Percentiles rank a stretch among this genome's conserved stretches.
Evolutionary conservation across 75 land plant genomes (phyloP).

Genomic region (Adiantum capillusveneris): DNA sequence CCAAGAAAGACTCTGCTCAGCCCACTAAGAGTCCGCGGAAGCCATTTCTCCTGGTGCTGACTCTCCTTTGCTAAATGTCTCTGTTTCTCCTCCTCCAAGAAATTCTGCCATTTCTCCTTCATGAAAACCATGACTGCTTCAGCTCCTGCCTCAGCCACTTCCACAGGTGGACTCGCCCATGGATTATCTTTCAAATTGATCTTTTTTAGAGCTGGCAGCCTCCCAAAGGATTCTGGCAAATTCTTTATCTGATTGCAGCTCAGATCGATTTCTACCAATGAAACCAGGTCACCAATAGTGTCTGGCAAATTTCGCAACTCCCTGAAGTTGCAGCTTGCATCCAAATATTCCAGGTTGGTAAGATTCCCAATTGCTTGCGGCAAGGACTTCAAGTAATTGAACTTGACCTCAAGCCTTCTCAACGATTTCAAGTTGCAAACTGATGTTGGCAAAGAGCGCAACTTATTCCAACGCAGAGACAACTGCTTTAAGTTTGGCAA

Average conservation of each 20-base stretch:
- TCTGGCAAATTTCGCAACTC: slow-evolving; percentile 63
- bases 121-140: slow-evolving; percentile 60
- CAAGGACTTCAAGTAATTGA: slow-evolving; percentile 69
- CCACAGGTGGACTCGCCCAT: slow-evolving; percentile 53
- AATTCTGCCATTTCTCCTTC: slow-evolving; percentile 43
- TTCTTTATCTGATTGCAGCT: slow-evolving; percentile 87
- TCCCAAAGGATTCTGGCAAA: slow-evolving; percentile 72
- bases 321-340: slow-evolving; percentile 78
- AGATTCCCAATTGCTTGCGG: slow-evolving; percentile 69
- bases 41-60: too few species aligned
- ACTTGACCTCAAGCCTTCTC: slow-evolving; percentile 62
- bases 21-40: too few species aligned
- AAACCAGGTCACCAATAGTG: slow-evolving; percentile 61
- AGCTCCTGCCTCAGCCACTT: slow-evolving; percentile 46
- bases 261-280: slow-evolving; percentile 66
- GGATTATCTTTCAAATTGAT: slow-evolving; percentile 80
- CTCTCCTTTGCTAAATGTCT: too few species aligned
- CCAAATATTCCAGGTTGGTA: slow-evolving; percentile 52
- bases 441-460: slow-evolving; percentile 71
- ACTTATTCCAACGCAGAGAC: slow-evolving; percentile 54
- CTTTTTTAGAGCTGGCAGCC: slow-evolving; percentile 48
- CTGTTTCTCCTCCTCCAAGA: too few species aligned
- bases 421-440: slow-evolving; percentile 65
- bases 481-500: slow-evolving; percentile 51
- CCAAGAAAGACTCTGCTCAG: too few species aligned